A percentile compares a stretch with the other conserved stretches of the same genome.
Evolutionary conservation across 2,329 filamentous ascomycete genomes (phyloP).

Genomic region (Aspergillus viridinutans): DNA sequence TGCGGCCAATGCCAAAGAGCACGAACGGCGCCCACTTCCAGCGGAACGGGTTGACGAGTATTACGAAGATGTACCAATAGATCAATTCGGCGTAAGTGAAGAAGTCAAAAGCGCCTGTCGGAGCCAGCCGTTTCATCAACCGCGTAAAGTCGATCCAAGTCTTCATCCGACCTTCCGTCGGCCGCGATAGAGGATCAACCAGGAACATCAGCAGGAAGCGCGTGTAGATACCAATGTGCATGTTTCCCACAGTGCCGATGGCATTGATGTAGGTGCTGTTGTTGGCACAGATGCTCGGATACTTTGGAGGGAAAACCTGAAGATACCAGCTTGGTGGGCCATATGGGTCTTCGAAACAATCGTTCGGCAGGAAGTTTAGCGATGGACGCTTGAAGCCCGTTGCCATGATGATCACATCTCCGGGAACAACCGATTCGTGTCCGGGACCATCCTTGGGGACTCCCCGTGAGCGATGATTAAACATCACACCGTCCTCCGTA

Average conservation of each 20-base stretch:
- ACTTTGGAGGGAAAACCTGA: conserved; percentile 73
- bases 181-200: conserved; percentile 70
- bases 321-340: conserved; percentile 82
- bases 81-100: conserved; percentile 82
- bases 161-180: conserved; percentile 70
- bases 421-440: conserved; percentile 59
- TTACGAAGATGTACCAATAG: conserved; percentile 80
- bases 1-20: conserved; percentile 67
- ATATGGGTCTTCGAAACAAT: conserved; percentile 70
- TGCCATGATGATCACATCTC: conserved; percentile 76
- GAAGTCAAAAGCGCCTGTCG: conserved; percentile 78
- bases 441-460: conserved; percentile 75
- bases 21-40: conserved; percentile 91
- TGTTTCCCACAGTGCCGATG: conserved; percentile 79
- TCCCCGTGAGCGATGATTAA: conserved; percentile 68
- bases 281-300: conserved; percentile 71
- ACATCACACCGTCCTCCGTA: conserved; percentile 58
- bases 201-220: conserved; percentile 83
- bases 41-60: conserved; percentile 75
- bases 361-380: conserved; percentile 67
- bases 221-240: conserved; percentile 87
- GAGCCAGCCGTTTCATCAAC: conserved; percentile 63
- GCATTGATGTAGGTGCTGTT: conserved; percentile 80
- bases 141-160: conserved; percentile 83
- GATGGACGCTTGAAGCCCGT: conserved; percentile 75